Base-by-base conservation (phyloP, 306 rosid genomes). In the Lotus japonicus region DNA sequence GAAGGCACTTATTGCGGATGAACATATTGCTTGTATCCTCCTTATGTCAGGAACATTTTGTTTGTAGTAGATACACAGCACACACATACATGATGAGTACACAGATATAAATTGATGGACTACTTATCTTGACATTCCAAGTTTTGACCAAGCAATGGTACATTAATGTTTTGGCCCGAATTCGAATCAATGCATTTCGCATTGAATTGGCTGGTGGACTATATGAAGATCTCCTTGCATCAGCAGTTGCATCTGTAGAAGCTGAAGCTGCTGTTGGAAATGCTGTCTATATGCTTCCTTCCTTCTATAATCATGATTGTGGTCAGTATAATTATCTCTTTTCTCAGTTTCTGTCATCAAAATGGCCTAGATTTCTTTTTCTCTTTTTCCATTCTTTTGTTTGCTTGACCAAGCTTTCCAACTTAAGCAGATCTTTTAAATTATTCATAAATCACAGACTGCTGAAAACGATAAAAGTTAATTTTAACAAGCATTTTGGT, bases 261-360 rank as follows among this genome's bases (percentile, higher is more conserved):
- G 82, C 89, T 10, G 98, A 90, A 80, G 89, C 84, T 66, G 88
- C 89, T 71, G 87, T 86, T 18, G 98, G 98, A 43, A 79, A 83
- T 85, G 96, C 96, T 55, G 88, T 92, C 56, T 92, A 90, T 68
- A 84, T 92, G 73, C 96, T 92, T 62, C 91, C 96, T 15, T 90
- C 97, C 8, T 88, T 92, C 84, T 92, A 92, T 70, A 92, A 92
- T 81, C 98, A 90, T 73, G 96, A 92, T 36, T 92, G 97, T 71
- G 97, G 98, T 80, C 52, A 66, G 82, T 61, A 50, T 57, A 75
- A 38, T 67, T 74, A 6, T 76, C 54, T 49, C 51, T 39, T 66
- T 14, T 17, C 14, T 26, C 13, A 12, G 23, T 44, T 31, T 52
- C 42, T 81, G 38, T 48, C 66, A 15, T 63, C 33, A 17, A 57